Percentiles rank a stretch among this genome's conserved stretches.
phyloP scores from a whole-genome alignment of 2,329 filamentous ascomycete species.

The Phoma sp. region DNA sequence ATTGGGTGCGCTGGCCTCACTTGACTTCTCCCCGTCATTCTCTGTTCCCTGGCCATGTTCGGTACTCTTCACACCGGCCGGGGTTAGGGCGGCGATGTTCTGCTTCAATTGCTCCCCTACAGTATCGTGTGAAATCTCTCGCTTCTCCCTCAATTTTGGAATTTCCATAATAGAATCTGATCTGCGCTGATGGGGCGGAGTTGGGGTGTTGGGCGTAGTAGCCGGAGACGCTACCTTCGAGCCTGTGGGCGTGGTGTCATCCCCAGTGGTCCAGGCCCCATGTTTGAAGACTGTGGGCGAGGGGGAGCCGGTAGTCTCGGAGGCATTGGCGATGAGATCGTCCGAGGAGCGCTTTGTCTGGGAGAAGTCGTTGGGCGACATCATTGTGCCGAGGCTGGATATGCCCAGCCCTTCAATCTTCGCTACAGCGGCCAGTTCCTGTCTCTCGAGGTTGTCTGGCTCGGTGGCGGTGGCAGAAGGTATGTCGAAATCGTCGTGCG shows the following conservation, averaged over 20 bases:
- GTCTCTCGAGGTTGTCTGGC: conserved; percentile 19
- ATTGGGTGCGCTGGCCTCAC: not conserved
- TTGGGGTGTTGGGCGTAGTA: conserved; percentile 21
- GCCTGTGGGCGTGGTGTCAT: conserved; percentile 19
- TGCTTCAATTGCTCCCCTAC: not conserved
- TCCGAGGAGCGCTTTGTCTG: conserved; percentile 45
- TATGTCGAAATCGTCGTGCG: conserved; percentile 40
- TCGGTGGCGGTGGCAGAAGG: conserved; percentile 35
- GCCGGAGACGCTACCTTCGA: conserved; percentile 20
- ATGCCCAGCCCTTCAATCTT: conserved; percentile 36
- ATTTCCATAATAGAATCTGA: conserved; percentile 20
- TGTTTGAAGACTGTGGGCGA: conserved; percentile 21
- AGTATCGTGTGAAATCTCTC: not conserved
- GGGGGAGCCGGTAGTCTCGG: conserved; percentile 32
- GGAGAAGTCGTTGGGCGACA: conserved; percentile 34
- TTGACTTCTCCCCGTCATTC: not conserved
- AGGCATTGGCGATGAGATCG: conserved; percentile 38
- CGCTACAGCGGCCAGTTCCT: conserved; percentile 21
- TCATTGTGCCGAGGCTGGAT: conserved; percentile 14
- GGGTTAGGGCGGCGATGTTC: not conserved
- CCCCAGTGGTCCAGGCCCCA: conserved; percentile 24
- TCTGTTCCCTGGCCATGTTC: not conserved
- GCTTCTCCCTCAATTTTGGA: not conserved
- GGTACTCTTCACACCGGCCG: not conserved
- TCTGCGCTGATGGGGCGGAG: conserved; percentile 23